Base-by-base conservation (phyloP, 208 protist genomes). In the Leishmania tarentolae region DNA sequence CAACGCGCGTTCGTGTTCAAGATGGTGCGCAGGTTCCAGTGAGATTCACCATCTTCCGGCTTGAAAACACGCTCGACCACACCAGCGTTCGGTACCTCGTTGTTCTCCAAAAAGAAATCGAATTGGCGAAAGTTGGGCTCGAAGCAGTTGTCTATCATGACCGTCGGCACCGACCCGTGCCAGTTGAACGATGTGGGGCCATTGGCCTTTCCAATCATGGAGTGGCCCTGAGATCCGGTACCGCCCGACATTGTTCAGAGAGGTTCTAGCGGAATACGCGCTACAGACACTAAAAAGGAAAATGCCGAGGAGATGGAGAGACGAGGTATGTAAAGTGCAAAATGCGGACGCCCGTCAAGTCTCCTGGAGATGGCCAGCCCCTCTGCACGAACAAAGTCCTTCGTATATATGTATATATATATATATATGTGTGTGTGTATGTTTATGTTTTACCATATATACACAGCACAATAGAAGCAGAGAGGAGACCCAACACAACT, bases 71-170 rank as follows among this genome's bases (percentile, higher is more conserved):
- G 91, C 80, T 93, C 92, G 21, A 91, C 91, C 6, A 96, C 80
- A 2, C 79, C 83, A 71, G 86, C 87, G 76, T 92, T 86, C 1
- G 94, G 94, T 56, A 93, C 86, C 63, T 95, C 91, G 50, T 81
- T 92, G 73, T 91, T 91, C 75, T 94, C 90, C 40, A 96, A 77
- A 44, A 94, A 95, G 76, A 97, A 95, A 74, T 97, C 94, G 69
- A 97, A 97, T 24, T 97, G 94, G 21, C 94, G 88, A 69, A 97
- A 97, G 84, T 97, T 97, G 31, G 94, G 92, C 79, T 93, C 86
- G 68, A 95, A 96, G 68, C 88, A 77, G 81, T 81, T 93, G 83
- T 97, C 94, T 19, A 80, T 91, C 52, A 89, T 82, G 56, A 84
- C 82, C 44, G 92, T 92, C 19, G 93, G 91, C 35, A 97, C 85